phyloP scores from a whole-genome alignment of 1,139 yeast species.

The Protomyces inouyei region DNA sequence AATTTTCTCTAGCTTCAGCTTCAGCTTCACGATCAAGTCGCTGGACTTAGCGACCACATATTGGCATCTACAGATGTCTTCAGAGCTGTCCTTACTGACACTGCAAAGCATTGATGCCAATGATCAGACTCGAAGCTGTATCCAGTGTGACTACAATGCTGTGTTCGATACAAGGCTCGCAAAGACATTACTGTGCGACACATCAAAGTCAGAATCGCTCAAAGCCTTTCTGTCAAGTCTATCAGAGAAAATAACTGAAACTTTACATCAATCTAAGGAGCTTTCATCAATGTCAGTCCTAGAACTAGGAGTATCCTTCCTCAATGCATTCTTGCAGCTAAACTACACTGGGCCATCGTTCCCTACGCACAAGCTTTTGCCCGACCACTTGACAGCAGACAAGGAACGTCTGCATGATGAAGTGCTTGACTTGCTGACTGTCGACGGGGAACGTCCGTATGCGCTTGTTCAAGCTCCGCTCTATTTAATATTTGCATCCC shows the following conservation, averaged over 20 bases:
- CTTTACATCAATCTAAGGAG: neutral
- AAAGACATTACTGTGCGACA: neutral
- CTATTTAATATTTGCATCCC: constrained; percentile 36
- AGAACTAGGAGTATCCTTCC: constrained; percentile 42
- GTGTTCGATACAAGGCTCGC: constrained; percentile 4
- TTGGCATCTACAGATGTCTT: neutral
- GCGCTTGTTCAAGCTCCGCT: constrained; percentile 38
- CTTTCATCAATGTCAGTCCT: constrained; percentile 1
- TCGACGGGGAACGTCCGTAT: constrained; percentile 37
- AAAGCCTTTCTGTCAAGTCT: neutral
- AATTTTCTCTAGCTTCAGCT: too few species aligned
- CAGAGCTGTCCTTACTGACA: neutral
- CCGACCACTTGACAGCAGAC: constrained; percentile 17
- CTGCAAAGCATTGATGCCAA: neutral
- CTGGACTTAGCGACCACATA: too few species aligned
- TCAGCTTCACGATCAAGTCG: too few species aligned
- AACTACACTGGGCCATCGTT: constrained; percentile 82
- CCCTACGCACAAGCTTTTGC: constrained; percentile 35
- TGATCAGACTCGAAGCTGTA: neutral
- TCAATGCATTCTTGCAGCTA: constrained; percentile 67
- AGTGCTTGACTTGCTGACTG: constrained; percentile 36
- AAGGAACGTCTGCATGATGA: constrained; percentile 4
- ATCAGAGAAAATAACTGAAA: neutral
- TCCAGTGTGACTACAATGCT: constrained; percentile 7
- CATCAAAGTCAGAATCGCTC: neutral